A percentile compares a stretch with the other conserved stretches of the same genome.
These are phyloP conservation scores for Stagonosporopsis chrysanthemi DNA, from an alignment of 2,329 filamentous ascomycete genomes.

Conservation along the genomic window DNA sequence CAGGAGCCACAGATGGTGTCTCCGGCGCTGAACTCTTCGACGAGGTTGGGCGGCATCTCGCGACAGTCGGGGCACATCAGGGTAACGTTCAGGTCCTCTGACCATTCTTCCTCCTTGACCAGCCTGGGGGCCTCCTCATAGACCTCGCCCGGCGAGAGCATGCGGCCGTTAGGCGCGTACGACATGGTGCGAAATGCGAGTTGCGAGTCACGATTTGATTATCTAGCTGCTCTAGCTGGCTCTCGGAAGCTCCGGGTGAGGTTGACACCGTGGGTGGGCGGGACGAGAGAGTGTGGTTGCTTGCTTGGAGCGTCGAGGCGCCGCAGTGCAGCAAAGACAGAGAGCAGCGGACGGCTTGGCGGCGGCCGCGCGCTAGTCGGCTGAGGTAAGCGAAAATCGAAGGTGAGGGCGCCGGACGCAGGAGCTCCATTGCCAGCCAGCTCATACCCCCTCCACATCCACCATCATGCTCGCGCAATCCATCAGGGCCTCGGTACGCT, in stretches of 20 bases:
- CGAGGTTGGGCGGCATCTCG: constrained; percentile 87
- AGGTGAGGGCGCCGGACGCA: constrained; percentile 20
- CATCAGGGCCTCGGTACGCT: constrained; percentile 66
- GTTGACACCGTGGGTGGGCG: constrained; percentile 29
- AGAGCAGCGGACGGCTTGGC: constrained; percentile 13
- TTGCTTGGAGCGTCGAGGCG: constrained; percentile 14
- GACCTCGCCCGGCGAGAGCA: constrained; percentile 56
- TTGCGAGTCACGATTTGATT: constrained; percentile 22
- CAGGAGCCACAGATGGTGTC: constrained; percentile 94
- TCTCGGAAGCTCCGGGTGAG: constrained; percentile 24
- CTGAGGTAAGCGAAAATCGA: constrained; percentile 17
- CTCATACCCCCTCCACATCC: constrained; percentile 34
- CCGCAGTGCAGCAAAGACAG: constrained; percentile 9
- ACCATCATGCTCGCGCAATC: constrained; percentile 66
- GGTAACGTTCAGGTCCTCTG: constrained; percentile 85
- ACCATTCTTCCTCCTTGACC: constrained; percentile 61
- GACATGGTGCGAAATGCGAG: constrained; percentile 40
- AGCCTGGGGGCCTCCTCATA: constrained; percentile 48
- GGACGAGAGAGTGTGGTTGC: constrained; percentile 26
- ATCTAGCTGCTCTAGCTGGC: constrained; percentile 20
- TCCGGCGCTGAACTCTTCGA: constrained; percentile 90
- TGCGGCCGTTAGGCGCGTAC: constrained; percentile 44
- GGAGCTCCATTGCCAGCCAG: constrained; percentile 40
- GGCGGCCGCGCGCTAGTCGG: constrained; percentile 23
- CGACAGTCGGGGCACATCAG: constrained; percentile 89